Evolutionary conservation across 768 basidiomycete species (phyloP), one percentile per base, ranked within the genome.

Genomic region (Pulveroboletus sp.): DNA sequence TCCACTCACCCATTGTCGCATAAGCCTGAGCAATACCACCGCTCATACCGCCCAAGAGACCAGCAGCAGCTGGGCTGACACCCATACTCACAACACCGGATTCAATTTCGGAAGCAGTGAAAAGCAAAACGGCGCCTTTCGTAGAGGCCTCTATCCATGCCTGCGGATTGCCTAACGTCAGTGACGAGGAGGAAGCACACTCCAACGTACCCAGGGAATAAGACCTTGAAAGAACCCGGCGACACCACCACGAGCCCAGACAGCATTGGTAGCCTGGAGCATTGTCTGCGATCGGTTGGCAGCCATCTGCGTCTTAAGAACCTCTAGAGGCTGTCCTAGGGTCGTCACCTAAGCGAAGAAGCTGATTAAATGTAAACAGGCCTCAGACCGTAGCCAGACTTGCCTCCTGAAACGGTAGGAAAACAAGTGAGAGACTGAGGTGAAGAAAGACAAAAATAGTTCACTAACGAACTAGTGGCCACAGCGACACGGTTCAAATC

Each of bases 61-160:
- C 97, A 49, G 89, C 88, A 37, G 77, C 75, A 21, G 85, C 93
- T 25, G 92, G 85, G 61, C 77, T 87, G 50, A 94, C 70, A 10
- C 92, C 92, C 62, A 87, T 72, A 9, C 64, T 57, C 39, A 82
- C 74, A 17, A 75, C 71, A 17, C 78, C 77, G 16, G 82, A 79
- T 69, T 98, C 94, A 29, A 98, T 87, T 69, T 99, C 97, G 5
- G 94, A 90, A 21, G 97, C 94, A 14, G 94, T 84, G 74, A 99
- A 98, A 52, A 99, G 77, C 19, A 99, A 80, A 25, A 99, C 97
- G 47, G 80, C 97, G 44, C 97, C 97, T 67, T 99, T 99, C 0
- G 97, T 98, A 5, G 94, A 97, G 10, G 97, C 97, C 69, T 99
- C 97, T 61, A 99, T 95, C 97, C 97, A 98, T 32, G 97, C 97